These are phyloP conservation scores for Entomortierella beljakovae DNA, from an alignment of 192 early-diverging fungal species.

Conservation along the genomic window DNA sequence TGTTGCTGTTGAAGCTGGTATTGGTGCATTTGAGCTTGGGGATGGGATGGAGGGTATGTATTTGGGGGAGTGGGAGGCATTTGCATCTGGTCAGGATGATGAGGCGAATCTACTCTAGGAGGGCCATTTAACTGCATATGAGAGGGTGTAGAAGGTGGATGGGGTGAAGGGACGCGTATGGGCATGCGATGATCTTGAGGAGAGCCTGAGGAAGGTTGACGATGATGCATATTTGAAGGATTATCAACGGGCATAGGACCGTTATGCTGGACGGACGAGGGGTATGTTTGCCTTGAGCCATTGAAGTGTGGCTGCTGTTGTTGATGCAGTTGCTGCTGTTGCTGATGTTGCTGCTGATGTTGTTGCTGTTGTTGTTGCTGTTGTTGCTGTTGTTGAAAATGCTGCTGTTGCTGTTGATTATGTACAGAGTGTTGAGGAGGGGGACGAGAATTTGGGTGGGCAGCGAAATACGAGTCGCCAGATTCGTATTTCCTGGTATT, in stretches of 20 bases:
- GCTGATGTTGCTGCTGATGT: slow-evolving; percentile 21
- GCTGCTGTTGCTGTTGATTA: slow-evolving; percentile 17
- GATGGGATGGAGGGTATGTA: background rate
- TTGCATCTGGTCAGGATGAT: slow-evolving; percentile 17
- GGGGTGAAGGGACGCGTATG: slow-evolving; percentile 3
- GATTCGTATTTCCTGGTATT: slow-evolving; percentile 7
- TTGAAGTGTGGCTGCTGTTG: slow-evolving; percentile 6
- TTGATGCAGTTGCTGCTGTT: slow-evolving; percentile 13
- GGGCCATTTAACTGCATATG: slow-evolving; percentile 1
- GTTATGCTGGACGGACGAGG: background rate
- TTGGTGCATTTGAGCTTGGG: slow-evolving; percentile 1
- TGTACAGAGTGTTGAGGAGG: slow-evolving; percentile 7
- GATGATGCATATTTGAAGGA: background rate
- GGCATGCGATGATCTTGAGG: background rate
- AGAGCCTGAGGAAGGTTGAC: slow-evolving; percentile 6
- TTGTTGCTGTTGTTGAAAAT: background rate
- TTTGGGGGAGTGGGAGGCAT: background rate
- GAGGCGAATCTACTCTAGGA: slow-evolving; percentile 25
- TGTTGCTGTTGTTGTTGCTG: slow-evolving; percentile 21
- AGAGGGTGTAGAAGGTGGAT: slow-evolving; percentile 20
- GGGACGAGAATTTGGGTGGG: slow-evolving; percentile 10
- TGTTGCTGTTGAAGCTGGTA: background rate
- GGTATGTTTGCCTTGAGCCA: slow-evolving; percentile 6
- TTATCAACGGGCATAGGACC: slow-evolving; percentile 2
- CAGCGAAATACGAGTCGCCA: slow-evolving; percentile 38